Evolutionary conservation across 2,329 filamentous ascomycete genomes (phyloP), one percentile per base, ranked within the genome.

Genomic region (Penicillium sp.): DNA sequence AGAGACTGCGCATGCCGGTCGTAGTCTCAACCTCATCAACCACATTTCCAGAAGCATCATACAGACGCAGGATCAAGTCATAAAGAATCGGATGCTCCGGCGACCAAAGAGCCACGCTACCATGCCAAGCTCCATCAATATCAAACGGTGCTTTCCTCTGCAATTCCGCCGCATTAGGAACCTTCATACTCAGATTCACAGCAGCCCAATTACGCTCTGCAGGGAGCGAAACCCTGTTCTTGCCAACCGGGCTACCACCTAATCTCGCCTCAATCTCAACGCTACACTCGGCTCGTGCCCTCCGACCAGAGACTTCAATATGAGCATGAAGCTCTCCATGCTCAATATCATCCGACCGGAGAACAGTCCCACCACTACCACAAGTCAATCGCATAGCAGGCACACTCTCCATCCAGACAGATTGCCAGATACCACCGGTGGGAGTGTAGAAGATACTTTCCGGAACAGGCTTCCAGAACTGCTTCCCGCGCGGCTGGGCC

Each of bases 401-500:
- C 2, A 68, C 62, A 48, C 78, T 78, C 61, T 86, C 81, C 6
- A 88, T 63, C 86, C 85, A 89, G 0, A 88, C 84, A n/a, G 78
- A 78, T 60, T 86, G 83, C 86, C 86, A 89, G 52, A 89, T 88
- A 1, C 86, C 86, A 15, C 82, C 84, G 55, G 83, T 87, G 0
- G 86, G 81, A 0, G 82, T 82, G 61, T 88, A 88, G 65, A 85
- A 88, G 46, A 88, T 88, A 42, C 49, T 64, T 41, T 67, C 63
- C 1, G 80, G 80, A 0, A 70, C 71, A 1, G 77, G 66, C 0
- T 76, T 78, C 69, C 86, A 84, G 65, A 86, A 78, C 65, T 87
- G 84, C 64, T 87, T 87, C 0, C 84, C 84, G 28, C 84, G 74
- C 1, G 81, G 84, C 63, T 87, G 83, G 0, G 79, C 78, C 6